Evolutionary conservation across 2,329 filamentous ascomycete genomes (phyloP).

Genomic region (Arthrocladium fulminans): DNA sequence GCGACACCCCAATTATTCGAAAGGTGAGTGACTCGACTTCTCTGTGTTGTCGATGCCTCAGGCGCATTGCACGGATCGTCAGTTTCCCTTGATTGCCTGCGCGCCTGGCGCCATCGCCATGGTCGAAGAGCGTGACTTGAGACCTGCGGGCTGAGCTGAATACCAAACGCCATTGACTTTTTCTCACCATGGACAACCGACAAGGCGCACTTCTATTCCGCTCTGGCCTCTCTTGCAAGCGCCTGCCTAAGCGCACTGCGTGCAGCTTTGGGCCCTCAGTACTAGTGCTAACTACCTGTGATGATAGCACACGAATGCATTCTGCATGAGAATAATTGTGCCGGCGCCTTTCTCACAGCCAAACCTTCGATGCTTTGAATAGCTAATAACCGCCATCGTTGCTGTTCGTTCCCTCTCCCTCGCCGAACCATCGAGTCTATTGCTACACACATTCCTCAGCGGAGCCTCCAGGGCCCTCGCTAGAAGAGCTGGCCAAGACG

Average conservation of each 20-base stretch:
- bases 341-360: too few relatives aligned
- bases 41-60: too few relatives aligned
- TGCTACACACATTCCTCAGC: background rate
- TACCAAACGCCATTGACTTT: background rate
- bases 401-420: too few relatives aligned
- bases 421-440: too few relatives aligned
- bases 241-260: background rate
- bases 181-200: background rate
- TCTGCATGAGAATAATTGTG: too few relatives aligned
- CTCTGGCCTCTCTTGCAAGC: background rate
- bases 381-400: too few relatives aligned
- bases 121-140: too few relatives aligned
- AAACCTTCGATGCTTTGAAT: too few relatives aligned
- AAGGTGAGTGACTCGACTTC: too few relatives aligned
- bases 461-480: background rate
- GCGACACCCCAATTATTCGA: background rate
- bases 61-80: too few relatives aligned
- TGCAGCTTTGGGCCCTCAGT: background rate
- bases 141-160: background rate
- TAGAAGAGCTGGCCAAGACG: background rate
- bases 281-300: background rate
- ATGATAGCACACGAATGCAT: background rate
- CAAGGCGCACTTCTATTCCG: background rate
- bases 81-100: too few relatives aligned
- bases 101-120: background rate